Evolutionary conservation across 1,284 basidiomycete species (phyloP).

Genomic region (Irpex sp.): DNA sequence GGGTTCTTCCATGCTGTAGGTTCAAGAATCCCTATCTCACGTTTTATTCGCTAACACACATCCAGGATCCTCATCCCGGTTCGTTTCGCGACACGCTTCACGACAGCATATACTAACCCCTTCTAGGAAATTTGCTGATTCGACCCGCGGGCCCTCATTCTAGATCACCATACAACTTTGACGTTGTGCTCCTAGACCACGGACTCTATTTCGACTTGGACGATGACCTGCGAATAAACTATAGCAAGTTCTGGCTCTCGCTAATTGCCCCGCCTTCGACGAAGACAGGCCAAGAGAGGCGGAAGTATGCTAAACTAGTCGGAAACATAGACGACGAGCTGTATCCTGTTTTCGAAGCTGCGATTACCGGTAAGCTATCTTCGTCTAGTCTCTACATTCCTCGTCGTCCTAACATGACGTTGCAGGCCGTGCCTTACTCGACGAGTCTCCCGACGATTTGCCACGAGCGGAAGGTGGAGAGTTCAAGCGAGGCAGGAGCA

Average conservation of each 20-base stretch:
- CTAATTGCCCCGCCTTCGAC: slow-evolving; percentile 74
- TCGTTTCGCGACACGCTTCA: neutral
- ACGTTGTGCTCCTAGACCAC: slow-evolving; percentile 90
- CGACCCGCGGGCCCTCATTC: slow-evolving; percentile 64
- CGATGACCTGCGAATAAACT: slow-evolving; percentile 72
- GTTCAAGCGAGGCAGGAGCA: slow-evolving; percentile 62
- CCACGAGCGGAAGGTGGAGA: slow-evolving; percentile 24
- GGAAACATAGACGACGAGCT: slow-evolving; percentile 88
- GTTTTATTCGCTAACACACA: slow-evolving; percentile 1
- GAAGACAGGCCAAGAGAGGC: slow-evolving; percentile 59
- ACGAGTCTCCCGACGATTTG: slow-evolving; percentile 50
- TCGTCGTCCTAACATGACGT: neutral
- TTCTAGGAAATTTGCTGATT: slow-evolving; percentile 85
- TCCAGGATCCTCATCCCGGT: slow-evolving; percentile 72
- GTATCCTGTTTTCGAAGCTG: slow-evolving; percentile 88
- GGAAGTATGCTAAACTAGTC: slow-evolving; percentile 84
- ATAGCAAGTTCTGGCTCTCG: slow-evolving; percentile 83
- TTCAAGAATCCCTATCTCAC: slow-evolving; percentile 22
- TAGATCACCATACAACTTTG: slow-evolving; percentile 88
- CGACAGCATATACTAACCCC: neutral
- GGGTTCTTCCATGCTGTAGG: slow-evolving; percentile 84
- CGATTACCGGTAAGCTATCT: slow-evolving; percentile 55
- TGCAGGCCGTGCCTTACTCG: slow-evolving; percentile 56
- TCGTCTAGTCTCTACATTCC: no score
- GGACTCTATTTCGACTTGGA: slow-evolving; percentile 92